phyloP scores from a whole-genome alignment of 148 eudicot species.

The Diospyros kaki region DNA sequence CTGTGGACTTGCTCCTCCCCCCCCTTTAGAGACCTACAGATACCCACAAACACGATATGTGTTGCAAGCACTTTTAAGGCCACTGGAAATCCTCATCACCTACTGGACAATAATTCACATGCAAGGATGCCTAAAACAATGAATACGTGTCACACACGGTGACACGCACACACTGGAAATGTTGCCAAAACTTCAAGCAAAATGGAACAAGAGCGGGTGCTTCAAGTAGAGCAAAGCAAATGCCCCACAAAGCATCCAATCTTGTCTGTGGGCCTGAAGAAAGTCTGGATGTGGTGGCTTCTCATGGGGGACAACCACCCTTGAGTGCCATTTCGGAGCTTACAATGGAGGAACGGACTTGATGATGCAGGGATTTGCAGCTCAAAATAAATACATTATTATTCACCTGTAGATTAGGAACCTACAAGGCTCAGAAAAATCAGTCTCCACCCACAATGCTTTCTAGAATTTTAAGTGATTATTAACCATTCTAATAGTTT shows the following conservation, averaged over 20 bases:
- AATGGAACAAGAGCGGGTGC: neutral
- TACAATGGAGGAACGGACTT: neutral
- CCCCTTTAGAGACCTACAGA: neutral
- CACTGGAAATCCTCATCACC: conserved; percentile 3
- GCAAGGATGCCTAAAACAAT: neutral
- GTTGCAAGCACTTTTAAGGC: neutral
- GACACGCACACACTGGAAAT: neutral
- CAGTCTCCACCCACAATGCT: too few relatives aligned
- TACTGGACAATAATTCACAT: conserved; percentile 11
- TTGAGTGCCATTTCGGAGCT: neutral
- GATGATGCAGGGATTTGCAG: too few relatives aligned
- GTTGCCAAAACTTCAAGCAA: neutral
- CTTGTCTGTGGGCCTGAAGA: neutral
- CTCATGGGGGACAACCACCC: neutral
- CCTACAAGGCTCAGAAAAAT: too few relatives aligned
- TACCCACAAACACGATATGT: too few relatives aligned
- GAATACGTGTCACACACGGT: too few relatives aligned
- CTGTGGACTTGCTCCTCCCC: neutral
- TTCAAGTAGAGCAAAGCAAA: conserved; percentile 1
- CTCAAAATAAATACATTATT: too few relatives aligned
- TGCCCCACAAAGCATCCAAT: neutral
- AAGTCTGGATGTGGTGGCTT: neutral
- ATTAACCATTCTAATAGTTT: too few relatives aligned
- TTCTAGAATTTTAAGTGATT: too few relatives aligned
- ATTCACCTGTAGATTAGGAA: too few relatives aligned